A percentile compares a stretch with the other conserved stretches of the same genome.
Conservation (phyloP, 2,329 filamentous ascomycete genomes). For the Pochonia chlamydosporia region DNA sequence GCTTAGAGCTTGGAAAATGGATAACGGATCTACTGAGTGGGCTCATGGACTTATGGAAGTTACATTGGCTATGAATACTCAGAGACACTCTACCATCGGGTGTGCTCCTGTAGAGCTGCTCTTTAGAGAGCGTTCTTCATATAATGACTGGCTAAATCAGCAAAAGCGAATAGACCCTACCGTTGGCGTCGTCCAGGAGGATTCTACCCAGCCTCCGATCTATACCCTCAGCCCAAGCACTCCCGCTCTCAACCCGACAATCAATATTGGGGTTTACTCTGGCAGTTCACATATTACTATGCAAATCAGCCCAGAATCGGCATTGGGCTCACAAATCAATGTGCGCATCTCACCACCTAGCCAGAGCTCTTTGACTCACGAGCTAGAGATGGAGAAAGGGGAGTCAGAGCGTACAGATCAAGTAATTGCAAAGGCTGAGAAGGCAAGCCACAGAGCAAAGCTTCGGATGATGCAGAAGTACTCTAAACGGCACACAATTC, state of each 20-base stretch:
- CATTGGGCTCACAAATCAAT: background rate
- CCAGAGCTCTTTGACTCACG: background rate
- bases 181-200: conserved; percentile 3
- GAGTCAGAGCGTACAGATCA: background rate
- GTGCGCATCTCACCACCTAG: background rate
- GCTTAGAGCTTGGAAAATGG: too few relatives aligned
- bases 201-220: background rate
- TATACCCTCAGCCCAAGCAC: conserved; percentile 2
- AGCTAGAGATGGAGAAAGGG: background rate
- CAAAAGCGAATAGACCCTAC: too few relatives aligned
- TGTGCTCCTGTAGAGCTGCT: too few relatives aligned
- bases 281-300: conserved; percentile 5
- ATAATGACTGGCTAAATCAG: too few relatives aligned
- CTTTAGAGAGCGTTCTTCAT: too few relatives aligned
- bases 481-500: too few relatives aligned
- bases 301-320: conserved; percentile 1
- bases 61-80: conserved; percentile 7
- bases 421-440: background rate
- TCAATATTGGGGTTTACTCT: conserved; percentile 3
- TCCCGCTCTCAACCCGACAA: background rate
- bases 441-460: conserved; percentile 1
- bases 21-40: conserved; percentile 4
- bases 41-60: conserved; percentile 5
- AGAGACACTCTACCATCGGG: conserved; percentile 5
- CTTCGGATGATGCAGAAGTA: too few relatives aligned